A percentile compares a stretch with the other conserved stretches of the same genome.
phyloP scores from a whole-genome alignment of 257 asterid genomes.

The Galeopsis tetrahit region DNA sequence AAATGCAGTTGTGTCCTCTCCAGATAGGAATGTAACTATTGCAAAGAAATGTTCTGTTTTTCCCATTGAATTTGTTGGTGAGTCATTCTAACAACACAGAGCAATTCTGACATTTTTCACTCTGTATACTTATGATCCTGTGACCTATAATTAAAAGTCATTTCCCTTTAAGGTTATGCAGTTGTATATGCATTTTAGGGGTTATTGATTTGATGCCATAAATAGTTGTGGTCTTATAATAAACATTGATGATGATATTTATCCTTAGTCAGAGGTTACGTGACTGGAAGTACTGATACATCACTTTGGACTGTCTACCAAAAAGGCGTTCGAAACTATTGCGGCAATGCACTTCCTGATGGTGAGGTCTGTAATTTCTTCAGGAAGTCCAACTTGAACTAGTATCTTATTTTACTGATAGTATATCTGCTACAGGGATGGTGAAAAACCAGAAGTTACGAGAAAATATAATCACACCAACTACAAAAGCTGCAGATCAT shows the following conservation, averaged over 20 bases:
- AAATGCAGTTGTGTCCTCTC: slow-evolving; percentile 80
- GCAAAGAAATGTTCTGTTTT: slow-evolving; percentile 95
- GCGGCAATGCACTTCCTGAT: slow-evolving; percentile 91
- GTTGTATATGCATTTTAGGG: not conserved
- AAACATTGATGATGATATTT: slow-evolving; percentile 29
- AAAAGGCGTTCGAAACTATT: slow-evolving; percentile 76
- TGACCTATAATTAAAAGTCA: slow-evolving; percentile 13
- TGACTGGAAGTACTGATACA: slow-evolving; percentile 97
- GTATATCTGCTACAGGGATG: slow-evolving; percentile 56
- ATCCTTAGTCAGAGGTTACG: slow-evolving; percentile 79
- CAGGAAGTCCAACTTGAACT: slow-evolving; percentile 18
- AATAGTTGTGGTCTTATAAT: slow-evolving; percentile 23
- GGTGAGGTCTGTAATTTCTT: slow-evolving; percentile 59
- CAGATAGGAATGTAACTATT: slow-evolving; percentile 88
- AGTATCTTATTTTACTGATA: slow-evolving; percentile 11
- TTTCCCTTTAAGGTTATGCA: not conserved
- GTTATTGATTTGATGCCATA: not conserved
- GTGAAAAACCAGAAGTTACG: slow-evolving; percentile 80
- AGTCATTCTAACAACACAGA: slow-evolving; percentile 35
- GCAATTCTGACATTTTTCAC: slow-evolving; percentile 7
- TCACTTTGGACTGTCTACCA: slow-evolving; percentile 96
- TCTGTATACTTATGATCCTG: not conserved
- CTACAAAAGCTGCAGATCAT: slow-evolving; percentile 94
- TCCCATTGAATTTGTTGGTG: slow-evolving; percentile 98
- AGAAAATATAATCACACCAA: slow-evolving; percentile 82